A percentile compares a stretch with the other conserved stretches of the same genome.
Conservation (phyloP, 148 eudicot genomes). For the Rhododendron mucronatum region DNA sequence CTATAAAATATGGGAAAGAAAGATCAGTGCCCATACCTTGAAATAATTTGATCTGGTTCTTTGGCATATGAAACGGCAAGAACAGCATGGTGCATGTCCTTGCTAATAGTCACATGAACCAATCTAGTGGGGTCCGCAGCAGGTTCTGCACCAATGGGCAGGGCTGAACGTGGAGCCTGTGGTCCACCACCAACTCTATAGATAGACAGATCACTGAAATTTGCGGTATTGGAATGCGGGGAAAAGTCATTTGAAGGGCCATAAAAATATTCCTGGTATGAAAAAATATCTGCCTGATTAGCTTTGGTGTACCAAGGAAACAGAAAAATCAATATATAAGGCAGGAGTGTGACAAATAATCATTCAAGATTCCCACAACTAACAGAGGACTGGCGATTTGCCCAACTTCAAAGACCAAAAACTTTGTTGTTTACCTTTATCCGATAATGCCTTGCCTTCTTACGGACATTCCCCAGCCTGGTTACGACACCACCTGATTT, state of each 20-base stretch:
- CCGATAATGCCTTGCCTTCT: conserved; percentile 59
- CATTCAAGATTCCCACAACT: neutral
- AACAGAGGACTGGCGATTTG: neutral
- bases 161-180: conserved; percentile 94
- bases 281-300: neutral
- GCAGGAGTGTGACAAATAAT: neutral
- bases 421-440: conserved; percentile 54
- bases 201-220: conserved; percentile 65
- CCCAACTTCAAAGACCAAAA: neutral
- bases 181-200: conserved; percentile 92
- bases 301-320: neutral
- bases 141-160: conserved; percentile 96
- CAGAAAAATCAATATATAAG: neutral
- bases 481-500: conserved; percentile 95
- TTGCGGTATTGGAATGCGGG: conserved; percentile 76
- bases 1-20: neutral
- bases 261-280: conserved; percentile 82
- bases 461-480: conserved; percentile 65
- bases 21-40: conserved; percentile 46
- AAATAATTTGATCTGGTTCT: conserved; percentile 74
- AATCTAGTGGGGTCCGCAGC: conserved; percentile 82
- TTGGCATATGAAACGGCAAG: conserved; percentile 92
- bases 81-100: conserved; percentile 74
- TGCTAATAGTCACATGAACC: conserved; percentile 63
- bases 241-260: conserved; percentile 85